These are phyloP conservation scores for Lasiodiplodia gonubiensis DNA, from an alignment of 2,329 filamentous ascomycete species.

Conservation along the genomic window DNA sequence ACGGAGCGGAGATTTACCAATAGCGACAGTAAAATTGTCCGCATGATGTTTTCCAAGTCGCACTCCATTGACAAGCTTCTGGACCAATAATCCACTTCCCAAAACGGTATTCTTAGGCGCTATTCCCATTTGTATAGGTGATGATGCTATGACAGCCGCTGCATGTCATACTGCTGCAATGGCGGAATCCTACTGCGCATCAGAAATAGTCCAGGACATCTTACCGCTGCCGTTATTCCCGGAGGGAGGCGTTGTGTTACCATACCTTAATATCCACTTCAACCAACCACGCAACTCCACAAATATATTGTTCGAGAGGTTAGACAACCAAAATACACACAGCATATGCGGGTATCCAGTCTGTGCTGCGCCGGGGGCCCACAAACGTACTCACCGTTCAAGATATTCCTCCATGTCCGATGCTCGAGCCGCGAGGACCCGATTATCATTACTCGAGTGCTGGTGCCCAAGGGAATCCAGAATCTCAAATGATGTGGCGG, in stretches of 20 bases:
- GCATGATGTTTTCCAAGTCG: neutral
- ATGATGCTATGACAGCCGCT: neutral
- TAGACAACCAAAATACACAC: neutral
- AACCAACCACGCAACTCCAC: neutral
- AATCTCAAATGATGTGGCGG: neutral
- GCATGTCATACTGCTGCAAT: slow-evolving; percentile 11
- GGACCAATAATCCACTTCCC: neutral
- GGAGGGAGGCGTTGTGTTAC: neutral
- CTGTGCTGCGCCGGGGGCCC: neutral
- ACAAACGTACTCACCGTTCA: neutral
- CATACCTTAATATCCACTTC: neutral
- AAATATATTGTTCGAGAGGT: neutral
- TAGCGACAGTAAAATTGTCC: neutral
- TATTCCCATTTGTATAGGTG: neutral
- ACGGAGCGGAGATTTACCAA: neutral
- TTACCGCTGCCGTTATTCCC: neutral
- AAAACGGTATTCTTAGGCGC: slow-evolving; percentile 18
- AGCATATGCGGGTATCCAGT: neutral
- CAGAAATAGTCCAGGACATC: neutral
- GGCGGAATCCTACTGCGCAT: neutral
- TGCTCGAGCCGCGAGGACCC: neutral
- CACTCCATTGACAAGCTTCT: neutral
- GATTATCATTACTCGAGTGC: neutral
- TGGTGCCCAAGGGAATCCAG: neutral
- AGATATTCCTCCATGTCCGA: neutral